Base-by-base conservation (phyloP, 192 early-diverging fungal genomes). In the Coemansia nantahalensis region DNA sequence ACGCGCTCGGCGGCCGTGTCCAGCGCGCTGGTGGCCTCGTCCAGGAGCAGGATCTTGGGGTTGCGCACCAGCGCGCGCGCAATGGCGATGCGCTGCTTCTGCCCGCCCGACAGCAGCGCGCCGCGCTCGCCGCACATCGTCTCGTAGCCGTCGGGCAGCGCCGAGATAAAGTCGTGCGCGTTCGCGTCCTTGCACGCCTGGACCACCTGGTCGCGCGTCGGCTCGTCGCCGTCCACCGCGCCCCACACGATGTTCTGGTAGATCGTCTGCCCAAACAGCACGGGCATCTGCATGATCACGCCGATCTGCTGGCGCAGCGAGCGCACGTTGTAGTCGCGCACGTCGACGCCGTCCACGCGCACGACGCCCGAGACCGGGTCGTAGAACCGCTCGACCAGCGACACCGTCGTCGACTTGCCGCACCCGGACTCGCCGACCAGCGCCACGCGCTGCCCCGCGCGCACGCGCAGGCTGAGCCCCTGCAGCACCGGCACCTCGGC, bases 11-110 rank as follows among this genome's bases (percentile, higher is more conserved):
- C 83, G 24, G 83, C 79, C 22, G 89, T 84, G 65, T 95, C 93
- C 48, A 95, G 68, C 13, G 93, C 93, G 15, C 82, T 85, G 13
- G 92, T 93, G 23, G 90, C 90, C 47, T 96, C 94, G 71, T 97
- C 94, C 8, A 96, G 66, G 22, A 94, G 55, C 48, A 98, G 80
- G 10, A 97, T 90, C 19, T 66, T 65, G 9, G 94, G 92, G 70
- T 93, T 84, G 64, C 90, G 90, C 37, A 94, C 80, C 44, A 97
- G 78, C 17, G 92, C 91, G 33, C 94, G 83, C 12, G 94, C 93
- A 79, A 98, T 96, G 48, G 93, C 91, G 61, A 95, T 91, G 54
- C 95, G 86, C 61, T 95, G 95, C 69, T 95, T 95, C 66, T 98
- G 95, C 14, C 95, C 95, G 46, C 94, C 95, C 19, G 88, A 91